Evolutionary conservation across 148 eudicot species (phyloP), one percentile per base, ranked within the genome.

Genomic region (Nepenthes mirabilis): DNA sequence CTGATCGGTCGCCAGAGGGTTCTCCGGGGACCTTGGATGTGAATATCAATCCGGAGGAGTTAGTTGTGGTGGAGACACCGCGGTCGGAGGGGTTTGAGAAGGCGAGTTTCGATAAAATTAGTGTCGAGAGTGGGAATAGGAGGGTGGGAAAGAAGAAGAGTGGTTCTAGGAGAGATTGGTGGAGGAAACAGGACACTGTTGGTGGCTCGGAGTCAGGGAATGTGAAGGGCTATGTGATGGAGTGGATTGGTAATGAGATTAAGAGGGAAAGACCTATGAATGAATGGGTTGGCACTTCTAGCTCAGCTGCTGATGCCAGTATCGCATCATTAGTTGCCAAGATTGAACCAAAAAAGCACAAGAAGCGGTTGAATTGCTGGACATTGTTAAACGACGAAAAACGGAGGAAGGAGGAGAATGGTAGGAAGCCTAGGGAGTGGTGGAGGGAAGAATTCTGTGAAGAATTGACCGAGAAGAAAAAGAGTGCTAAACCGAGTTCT

Each of bases 371-470:
- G 61, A 85, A 82, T 62, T 88, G 96, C 91, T 85, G 96, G 96
- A 71, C 59, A 32, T 79, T 86, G 1, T 51, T 85, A 70, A 91
- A 88, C 37, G 83, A 85, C 54, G 79, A 78, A 43, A 70, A 57
- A 47, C 52, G 43, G 40, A 72, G 74, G 66, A 83, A 56, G 70
- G 77, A 80, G 70, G 81, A 77, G 68, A 85, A 87, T 67, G 78
- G 64, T 55, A 65, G 87, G 81, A 85, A 83, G 75, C 96, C 96
- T 2, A 83, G 94, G 60, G 98, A 91, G 67, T 91, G 98, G 98
- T 91, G 98, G 98, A 91, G 74, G 77, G 96, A 91, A 70, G 98
- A 91, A 60, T 91, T 83, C 37, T 85, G 96, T 55, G 96, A 91
- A 34, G 98, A 91, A 58, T 58, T 91, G 56, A 51, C 80, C 6